Evolutionary conservation across 1,139 yeast species (phyloP), one percentile per base, ranked within the genome.

Genomic region (Torulaspora globosa): DNA sequence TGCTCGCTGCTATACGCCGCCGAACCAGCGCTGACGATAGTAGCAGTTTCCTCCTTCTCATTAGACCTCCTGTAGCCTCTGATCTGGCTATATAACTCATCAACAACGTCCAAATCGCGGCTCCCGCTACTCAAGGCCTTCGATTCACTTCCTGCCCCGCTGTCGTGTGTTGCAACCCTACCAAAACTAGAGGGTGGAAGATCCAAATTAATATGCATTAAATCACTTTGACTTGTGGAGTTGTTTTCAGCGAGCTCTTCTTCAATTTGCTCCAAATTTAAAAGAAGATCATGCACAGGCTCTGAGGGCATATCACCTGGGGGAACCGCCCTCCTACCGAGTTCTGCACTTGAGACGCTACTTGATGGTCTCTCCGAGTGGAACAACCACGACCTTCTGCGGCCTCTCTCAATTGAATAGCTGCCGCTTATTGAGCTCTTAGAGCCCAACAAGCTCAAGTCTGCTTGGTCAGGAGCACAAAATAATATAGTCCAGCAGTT

Each of bases 131-230:
- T 32, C 15, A 39, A 28, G 11, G 39, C 42, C 7, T 47, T 52
- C 4, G 49, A 44, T 6, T 44, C 46, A 27, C 38, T 40, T 5
- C 47, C 44, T 1, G 57, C 48, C 2, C 47, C 44, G 14, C 42
- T 50, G 41, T 60, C 56, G 24, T 56, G 59, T 2, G 55, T 39
- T 21, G 41, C 31, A 16, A 41, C 43, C 30, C 60, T 47, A 2
- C 65, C 67, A 37, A 57, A 52, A 39, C 66, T 60, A 5, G 68
- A 63, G 8, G 67, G 62, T 1, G 64, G 63, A 29, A 63, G 42
- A 14, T 60, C 56, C 14, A 63, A 46, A 40, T 61, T 54, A n/a
- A 58, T 41, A 10, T 52, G 46, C 51, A 62, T 44, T 28, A 50
- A 51, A 27, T 54, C 55, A 34, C 47, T 39, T 26, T 42, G 46